Evolutionary conservation across 2,329 filamentous ascomycete species (phyloP).

Genomic region (Diatrype stigma): DNA sequence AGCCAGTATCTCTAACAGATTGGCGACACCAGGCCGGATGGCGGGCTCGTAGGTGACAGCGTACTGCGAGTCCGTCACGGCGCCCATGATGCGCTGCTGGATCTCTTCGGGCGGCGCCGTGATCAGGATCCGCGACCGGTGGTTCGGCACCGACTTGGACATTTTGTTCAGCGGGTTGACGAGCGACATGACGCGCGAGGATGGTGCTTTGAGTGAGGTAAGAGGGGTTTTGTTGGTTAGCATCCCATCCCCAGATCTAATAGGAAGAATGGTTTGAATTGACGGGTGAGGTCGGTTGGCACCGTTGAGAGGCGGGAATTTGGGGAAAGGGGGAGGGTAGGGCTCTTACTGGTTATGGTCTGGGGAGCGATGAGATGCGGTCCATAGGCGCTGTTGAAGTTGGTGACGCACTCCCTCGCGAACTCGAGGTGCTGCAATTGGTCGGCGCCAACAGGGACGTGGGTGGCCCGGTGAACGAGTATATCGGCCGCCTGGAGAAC

Average conservation of each 20-base stretch:
- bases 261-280: not conserved
- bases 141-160: constrained; percentile 80
- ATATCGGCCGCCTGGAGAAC: constrained; percentile 95
- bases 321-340: not conserved
- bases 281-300: too few species aligned
- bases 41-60: constrained; percentile 68
- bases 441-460: constrained; percentile 96
- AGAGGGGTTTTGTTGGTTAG: not conserved
- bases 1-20: constrained; percentile 76
- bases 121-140: constrained; percentile 75
- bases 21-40: constrained; percentile 75
- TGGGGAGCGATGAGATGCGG: constrained; percentile 58
- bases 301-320: too few species aligned
- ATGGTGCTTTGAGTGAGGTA: constrained; percentile 52
- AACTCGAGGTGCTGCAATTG: constrained; percentile 94
- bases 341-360: constrained; percentile 62
- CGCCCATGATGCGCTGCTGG: constrained; percentile 62
- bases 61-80: constrained; percentile 70
- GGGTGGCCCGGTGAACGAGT: constrained; percentile 82
- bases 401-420: constrained; percentile 75
- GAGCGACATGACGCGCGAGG: constrained; percentile 87
- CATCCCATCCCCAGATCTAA: not conserved
- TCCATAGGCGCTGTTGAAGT: constrained; percentile 75
- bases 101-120: constrained; percentile 67
- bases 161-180: constrained; percentile 77